Conservation (phyloP, 2,329 filamentous ascomycete species). For the Ceratocystis variospora region DNA sequence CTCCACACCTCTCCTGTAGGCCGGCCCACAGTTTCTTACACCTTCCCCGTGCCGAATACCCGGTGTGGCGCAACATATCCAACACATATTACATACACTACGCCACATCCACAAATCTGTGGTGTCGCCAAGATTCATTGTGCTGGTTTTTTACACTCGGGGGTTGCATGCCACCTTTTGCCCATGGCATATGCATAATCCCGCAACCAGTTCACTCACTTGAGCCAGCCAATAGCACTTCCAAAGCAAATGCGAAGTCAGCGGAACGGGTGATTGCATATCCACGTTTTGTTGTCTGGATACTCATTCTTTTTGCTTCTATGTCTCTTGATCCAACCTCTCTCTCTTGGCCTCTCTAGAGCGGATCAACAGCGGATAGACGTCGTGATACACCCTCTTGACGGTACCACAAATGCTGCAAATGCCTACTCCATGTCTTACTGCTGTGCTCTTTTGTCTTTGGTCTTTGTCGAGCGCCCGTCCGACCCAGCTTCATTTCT, state of each 20-base stretch:
- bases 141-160: not conserved
- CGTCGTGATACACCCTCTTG: not conserved
- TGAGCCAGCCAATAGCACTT: not conserved
- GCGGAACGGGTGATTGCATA: not conserved
- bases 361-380: not conserved
- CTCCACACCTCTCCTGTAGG: no score
- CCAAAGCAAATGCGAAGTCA: not conserved
- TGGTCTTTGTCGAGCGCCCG: not conserved
- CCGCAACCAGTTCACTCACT: not conserved
- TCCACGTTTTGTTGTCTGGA: not conserved
- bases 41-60: not conserved
- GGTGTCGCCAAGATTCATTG: not conserved
- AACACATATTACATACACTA: not conserved
- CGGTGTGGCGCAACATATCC: not conserved
- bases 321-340: not conserved
- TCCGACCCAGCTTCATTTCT: not conserved
- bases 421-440: not conserved
- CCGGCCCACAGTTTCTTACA: no score
- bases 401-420: not conserved
- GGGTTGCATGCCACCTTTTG: not conserved
- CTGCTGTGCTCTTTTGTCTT: not conserved
- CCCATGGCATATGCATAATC: not conserved
- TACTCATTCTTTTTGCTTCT: not conserved
- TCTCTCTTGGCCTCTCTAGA: not conserved
- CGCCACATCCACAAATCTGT: not conserved